Evolutionary conservation across 139 green algal genomes (phyloP).

Genomic region (Chlamydomonas urium): DNA sequence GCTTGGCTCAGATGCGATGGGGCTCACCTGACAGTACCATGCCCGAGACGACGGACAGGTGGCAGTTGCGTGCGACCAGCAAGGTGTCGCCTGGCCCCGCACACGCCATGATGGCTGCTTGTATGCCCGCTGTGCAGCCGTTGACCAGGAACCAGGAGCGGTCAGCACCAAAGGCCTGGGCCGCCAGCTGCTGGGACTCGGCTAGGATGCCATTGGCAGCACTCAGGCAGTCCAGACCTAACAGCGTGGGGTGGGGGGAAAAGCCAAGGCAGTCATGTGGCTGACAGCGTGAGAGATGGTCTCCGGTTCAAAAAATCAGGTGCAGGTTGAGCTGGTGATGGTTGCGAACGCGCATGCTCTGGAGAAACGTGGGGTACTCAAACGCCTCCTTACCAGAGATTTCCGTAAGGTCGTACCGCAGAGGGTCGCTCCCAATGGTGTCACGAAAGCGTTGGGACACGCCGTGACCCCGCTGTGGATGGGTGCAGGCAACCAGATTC

Average conservation of each 20-base stretch:
- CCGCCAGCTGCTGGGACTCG: constrained; percentile 69
- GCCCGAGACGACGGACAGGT: constrained; percentile 73
- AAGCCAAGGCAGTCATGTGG: background rate
- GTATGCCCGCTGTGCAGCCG: constrained; percentile 76
- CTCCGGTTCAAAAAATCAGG: too few species aligned
- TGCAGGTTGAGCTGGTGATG: background rate
- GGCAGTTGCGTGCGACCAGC: constrained; percentile 79
- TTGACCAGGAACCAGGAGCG: constrained; percentile 90
- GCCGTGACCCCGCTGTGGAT: constrained; percentile 20
- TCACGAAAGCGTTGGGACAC: background rate
- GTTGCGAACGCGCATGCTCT: background rate
- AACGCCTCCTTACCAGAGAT: constrained; percentile 47
- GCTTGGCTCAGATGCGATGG: too few species aligned
- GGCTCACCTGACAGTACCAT: constrained; percentile 63
- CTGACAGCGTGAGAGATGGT: background rate
- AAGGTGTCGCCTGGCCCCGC: constrained; percentile 48
- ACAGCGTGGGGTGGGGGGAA: background rate
- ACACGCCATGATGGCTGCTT: constrained; percentile 65
- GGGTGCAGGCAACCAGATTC: background rate
- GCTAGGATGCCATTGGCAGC: constrained; percentile 65
- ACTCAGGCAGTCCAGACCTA: constrained; percentile 76
- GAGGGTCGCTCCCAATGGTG: constrained; percentile 14
- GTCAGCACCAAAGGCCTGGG: constrained; percentile 65
- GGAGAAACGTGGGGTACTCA: background rate
- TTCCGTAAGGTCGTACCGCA: constrained; percentile 76